phyloP scores from a whole-genome alignment of 169 alveolate genomes.

The Hepatocystis sp. region DNA sequence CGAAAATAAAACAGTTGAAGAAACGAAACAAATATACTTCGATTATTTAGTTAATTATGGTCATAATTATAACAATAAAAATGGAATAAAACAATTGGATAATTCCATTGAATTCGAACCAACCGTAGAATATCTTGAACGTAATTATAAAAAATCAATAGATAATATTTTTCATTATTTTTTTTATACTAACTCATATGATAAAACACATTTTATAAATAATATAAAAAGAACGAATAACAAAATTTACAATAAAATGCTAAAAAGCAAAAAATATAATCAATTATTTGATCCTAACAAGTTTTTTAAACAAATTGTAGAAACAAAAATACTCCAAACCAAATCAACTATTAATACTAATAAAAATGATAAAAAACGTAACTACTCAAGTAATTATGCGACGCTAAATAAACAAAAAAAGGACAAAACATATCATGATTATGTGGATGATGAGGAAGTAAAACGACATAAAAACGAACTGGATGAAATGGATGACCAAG shows the following conservation, averaged over 20 bases:
- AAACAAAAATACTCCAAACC: not conserved
- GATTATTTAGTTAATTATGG: slow-evolving; percentile 21
- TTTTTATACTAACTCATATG: slow-evolving; percentile 9
- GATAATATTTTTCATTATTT: slow-evolving; percentile 51
- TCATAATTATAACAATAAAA: not conserved
- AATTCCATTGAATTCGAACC: too few species aligned
- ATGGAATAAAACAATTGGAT: not conserved
- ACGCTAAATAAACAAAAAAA: not conserved
- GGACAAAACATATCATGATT: not conserved
- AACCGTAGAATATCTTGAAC: slow-evolving; percentile 39
- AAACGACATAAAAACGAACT: not conserved
- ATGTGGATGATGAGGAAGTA: not conserved
- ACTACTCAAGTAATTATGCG: slow-evolving; percentile 22
- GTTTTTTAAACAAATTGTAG: slow-evolving; percentile 27
- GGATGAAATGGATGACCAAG: not conserved
- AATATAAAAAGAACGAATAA: slow-evolving; percentile 10
- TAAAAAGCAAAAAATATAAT: slow-evolving; percentile 9
- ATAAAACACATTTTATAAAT: not conserved
- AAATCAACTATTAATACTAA: not conserved
- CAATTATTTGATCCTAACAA: slow-evolving; percentile 23
- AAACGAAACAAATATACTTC: slow-evolving; percentile 44
- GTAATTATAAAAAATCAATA: slow-evolving; percentile 40
- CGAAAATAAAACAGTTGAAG: slow-evolving; percentile 21
- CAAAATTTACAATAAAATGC: slow-evolving; percentile 42
- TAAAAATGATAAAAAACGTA: not conserved